These are phyloP conservation scores for Malus hybrid DNA, from an alignment of 331 rosid genomes.

Conservation along the genomic window DNA sequence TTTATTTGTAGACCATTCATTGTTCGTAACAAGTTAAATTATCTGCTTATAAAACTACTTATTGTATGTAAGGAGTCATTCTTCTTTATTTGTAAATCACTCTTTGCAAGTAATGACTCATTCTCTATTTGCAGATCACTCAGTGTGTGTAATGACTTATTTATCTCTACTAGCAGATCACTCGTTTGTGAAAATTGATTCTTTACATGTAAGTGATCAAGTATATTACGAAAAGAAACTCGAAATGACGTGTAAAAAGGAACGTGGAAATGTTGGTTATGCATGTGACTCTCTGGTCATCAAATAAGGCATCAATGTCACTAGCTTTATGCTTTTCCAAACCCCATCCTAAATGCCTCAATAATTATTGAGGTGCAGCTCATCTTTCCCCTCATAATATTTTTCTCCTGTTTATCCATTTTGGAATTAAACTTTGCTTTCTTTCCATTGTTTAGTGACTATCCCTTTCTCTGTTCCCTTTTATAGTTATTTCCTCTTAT, in stretches of 20 bases:
- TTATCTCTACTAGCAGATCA: too few species aligned
- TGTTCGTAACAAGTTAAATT: too few species aligned
- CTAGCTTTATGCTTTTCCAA: constrained; percentile 47
- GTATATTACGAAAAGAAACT: not conserved
- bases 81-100: not conserved
- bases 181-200: not conserved
- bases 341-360: constrained; percentile 26
- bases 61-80: too few species aligned
- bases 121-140: too few species aligned
- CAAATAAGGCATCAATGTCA: constrained; percentile 59
- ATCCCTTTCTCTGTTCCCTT: constrained; percentile 29
- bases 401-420: constrained; percentile 28
- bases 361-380: constrained; percentile 75
- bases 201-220: too few species aligned
- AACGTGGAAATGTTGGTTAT: constrained; percentile 33
- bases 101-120: too few species aligned
- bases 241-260: not conserved
- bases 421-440: not conserved
- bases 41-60: too few species aligned
- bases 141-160: too few species aligned
- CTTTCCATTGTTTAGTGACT: constrained; percentile 39
- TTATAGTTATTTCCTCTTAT: constrained; percentile 22
- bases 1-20: too few species aligned
- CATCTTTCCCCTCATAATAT: constrained; percentile 30
- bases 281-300: constrained; percentile 82